A percentile compares a stretch with the other conserved stretches of the same genome.
Evolutionary conservation across 2,329 filamentous ascomycete species (phyloP).

Genomic region (Ustulina deusta): DNA sequence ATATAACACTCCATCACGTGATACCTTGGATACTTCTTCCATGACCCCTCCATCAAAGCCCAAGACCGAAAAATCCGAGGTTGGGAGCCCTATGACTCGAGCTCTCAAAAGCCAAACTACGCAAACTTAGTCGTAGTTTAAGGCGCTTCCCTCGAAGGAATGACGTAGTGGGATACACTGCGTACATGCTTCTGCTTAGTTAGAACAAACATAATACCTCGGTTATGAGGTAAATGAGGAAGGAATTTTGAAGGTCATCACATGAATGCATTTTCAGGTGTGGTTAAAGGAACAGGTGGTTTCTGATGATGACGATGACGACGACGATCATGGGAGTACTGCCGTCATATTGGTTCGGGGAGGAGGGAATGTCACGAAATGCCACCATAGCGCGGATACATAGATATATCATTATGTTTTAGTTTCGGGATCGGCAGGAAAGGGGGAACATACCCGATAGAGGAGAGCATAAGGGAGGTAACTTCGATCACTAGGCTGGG

Average conservation of each 20-base stretch:
- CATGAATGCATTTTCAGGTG: conserved; percentile 42
- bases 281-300: background rate
- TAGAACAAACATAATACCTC: conserved; percentile 2
- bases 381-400: conserved; percentile 19
- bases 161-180: background rate
- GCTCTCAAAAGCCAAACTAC: conserved; percentile 26
- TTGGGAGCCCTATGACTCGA: conserved; percentile 33
- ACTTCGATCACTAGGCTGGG: conserved; percentile 5
- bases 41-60: conserved; percentile 34
- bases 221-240: conserved; percentile 2
- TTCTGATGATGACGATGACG: background rate
- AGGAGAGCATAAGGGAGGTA: conserved; percentile 30
- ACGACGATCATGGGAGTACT: conserved; percentile 3
- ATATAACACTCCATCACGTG: conserved; percentile 4
- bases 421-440: conserved; percentile 24
- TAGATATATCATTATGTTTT: conserved; percentile 32
- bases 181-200: conserved; percentile 6
- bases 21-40: conserved; percentile 11
- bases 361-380: background rate
- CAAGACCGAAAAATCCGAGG: conserved; percentile 27
- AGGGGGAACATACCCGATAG: conserved; percentile 35
- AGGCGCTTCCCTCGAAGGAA: background rate
- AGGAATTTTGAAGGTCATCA: conserved; percentile 18
- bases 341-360: background rate
- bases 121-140: conserved; percentile 10